Conservation (phyloP, 2,329 filamentous ascomycete species). For the Aspergillus tubingensis region DNA sequence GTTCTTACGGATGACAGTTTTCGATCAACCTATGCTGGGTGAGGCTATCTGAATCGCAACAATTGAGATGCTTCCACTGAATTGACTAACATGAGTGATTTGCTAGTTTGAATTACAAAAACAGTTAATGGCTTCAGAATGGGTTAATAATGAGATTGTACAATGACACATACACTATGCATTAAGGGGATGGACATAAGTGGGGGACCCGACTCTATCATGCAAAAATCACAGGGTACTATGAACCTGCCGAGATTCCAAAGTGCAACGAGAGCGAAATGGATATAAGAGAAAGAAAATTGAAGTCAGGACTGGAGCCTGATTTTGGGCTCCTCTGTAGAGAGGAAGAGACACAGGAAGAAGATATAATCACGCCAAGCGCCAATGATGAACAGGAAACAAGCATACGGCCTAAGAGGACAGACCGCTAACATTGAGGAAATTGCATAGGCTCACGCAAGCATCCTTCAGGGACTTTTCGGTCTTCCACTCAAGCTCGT, state of each 20-base stretch:
- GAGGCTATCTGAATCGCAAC: too few relatives aligned
- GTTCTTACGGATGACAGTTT: too few relatives aligned
- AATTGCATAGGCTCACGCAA: slow-evolving; percentile 42
- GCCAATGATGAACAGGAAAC: slow-evolving; percentile 6
- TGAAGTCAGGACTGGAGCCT: background rate
- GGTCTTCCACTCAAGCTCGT: slow-evolving; percentile 56
- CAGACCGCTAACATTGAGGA: slow-evolving; percentile 36
- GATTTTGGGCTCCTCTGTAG: background rate
- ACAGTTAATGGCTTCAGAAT: too few relatives aligned
- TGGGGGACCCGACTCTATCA: slow-evolving; percentile 3
- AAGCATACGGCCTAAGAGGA: slow-evolving; percentile 21
- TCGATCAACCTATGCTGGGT: too few relatives aligned
- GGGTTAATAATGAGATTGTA: too few relatives aligned
- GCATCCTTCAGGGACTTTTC: slow-evolving; percentile 41
- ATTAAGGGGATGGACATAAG: background rate
- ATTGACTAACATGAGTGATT: too few relatives aligned
- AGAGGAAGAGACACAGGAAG: background rate
- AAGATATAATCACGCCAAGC: slow-evolving; percentile 1
- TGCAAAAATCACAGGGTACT: background rate
- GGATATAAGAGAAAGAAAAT: background rate
- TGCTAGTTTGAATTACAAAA: too few relatives aligned
- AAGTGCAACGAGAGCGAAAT: slow-evolving; percentile 1
- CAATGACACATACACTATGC: too few relatives aligned
- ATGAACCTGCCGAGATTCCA: background rate
- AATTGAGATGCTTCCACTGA: too few relatives aligned